These are phyloP conservation scores for Dioscorea cayenensis DNA, from an alignment of 116 monocot genomes.

Conservation along the genomic window DNA sequence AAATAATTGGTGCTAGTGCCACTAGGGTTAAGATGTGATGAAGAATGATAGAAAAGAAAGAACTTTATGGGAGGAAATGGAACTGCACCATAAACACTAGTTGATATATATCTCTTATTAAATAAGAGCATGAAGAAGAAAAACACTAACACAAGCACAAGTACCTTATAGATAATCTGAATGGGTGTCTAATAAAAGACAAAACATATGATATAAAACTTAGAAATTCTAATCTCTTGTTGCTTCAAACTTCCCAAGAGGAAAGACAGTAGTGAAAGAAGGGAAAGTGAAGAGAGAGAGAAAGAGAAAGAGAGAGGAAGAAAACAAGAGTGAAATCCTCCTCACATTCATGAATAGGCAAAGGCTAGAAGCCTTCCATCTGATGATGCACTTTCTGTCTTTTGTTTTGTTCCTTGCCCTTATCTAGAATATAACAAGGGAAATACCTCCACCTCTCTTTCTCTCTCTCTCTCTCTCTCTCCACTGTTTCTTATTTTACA, in stretches of 20 bases:
- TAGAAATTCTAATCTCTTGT: neutral
- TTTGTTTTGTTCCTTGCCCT: slow-evolving; percentile 40
- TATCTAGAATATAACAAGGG: slow-evolving; percentile 23
- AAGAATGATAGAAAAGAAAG: neutral
- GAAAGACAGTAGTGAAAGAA: slow-evolving; percentile 5
- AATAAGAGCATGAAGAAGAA: neutral
- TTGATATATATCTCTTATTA: neutral
- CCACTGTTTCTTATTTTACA: neutral
- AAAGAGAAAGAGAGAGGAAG: slow-evolving; percentile 9
- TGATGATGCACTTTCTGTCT: slow-evolving; percentile 40
- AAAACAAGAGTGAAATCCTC: slow-evolving; percentile 17
- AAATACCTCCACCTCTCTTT: neutral
- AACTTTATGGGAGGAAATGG: slow-evolving; percentile 3
- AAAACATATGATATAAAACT: neutral
- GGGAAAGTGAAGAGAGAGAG: slow-evolving; percentile 17
- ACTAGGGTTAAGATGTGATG: neutral
- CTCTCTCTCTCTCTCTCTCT: slow-evolving; percentile 6
- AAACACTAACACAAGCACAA: neutral
- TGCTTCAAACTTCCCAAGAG: neutral
- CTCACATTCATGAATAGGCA: slow-evolving; percentile 17
- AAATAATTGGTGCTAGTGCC: slow-evolving; percentile 5
- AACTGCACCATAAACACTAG: slow-evolving; percentile 6
- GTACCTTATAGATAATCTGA: neutral
- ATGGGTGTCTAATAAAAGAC: neutral
- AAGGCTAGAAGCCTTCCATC: slow-evolving; percentile 9